Percentiles rank a stretch among this genome's conserved stretches.
These are phyloP conservation scores for Turritis glabra DNA, from an alignment of 345 rosid species.

Conservation along the genomic window DNA sequence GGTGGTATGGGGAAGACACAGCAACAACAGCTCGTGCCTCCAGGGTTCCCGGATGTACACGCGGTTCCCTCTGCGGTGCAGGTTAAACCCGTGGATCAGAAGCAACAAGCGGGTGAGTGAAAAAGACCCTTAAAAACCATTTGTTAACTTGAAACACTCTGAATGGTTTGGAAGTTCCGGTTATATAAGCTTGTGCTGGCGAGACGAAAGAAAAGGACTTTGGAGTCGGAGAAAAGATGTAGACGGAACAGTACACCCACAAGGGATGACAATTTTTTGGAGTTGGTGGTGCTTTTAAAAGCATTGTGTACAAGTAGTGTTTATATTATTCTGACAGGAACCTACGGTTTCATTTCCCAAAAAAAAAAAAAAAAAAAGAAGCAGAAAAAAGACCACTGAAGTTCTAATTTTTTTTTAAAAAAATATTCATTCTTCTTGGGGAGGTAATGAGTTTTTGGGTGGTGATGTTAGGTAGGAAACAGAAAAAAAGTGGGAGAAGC, in stretches of 20 bases:
- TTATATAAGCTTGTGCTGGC: constrained; percentile 37
- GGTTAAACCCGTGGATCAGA: constrained; percentile 85
- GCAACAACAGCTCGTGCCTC: constrained; percentile 56
- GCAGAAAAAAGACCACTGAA: neutral
- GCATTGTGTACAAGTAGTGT: constrained; percentile 43
- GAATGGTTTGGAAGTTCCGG: constrained; percentile 36
- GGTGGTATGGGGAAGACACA: constrained; percentile 54
- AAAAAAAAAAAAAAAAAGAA: neutral
- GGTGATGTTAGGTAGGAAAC: neutral
- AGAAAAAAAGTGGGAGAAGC: neutral
- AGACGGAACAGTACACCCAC: constrained; percentile 12
- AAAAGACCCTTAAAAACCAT: neutral
- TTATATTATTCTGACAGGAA: constrained; percentile 35
- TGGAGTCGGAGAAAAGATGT: neutral
- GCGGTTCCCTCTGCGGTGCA: constrained; percentile 61
- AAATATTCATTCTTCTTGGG: constrained; percentile 30
- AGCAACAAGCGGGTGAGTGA: constrained; percentile 88
- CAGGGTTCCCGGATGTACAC: constrained; percentile 66
- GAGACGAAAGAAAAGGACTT: constrained; percentile 2
- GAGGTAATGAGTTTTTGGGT: constrained; percentile 13
- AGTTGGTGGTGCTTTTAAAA: constrained; percentile 30
- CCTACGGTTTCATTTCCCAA: constrained; percentile 4
- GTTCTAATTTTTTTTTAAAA: constrained; percentile 13
- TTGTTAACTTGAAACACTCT: constrained; percentile 2
- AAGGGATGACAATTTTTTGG: constrained; percentile 25